Base-by-base conservation (phyloP, 768 basidiomycete genomes). In the Leccinum incarnatum region DNA sequence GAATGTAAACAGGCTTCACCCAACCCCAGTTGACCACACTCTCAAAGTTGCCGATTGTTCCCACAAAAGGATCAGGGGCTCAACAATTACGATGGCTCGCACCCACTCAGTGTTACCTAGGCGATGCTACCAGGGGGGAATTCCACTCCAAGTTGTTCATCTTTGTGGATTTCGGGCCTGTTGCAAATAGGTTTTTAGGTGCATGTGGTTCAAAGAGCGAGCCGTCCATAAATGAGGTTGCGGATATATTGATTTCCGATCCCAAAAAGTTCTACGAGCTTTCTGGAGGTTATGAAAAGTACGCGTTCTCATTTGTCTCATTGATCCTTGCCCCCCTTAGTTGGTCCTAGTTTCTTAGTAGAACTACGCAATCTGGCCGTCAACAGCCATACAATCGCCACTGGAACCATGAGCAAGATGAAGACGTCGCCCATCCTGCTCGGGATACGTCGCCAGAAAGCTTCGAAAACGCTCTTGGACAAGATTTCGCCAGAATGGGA, bases 301-400 rank as follows among this genome's bases (percentile, higher is more conserved):
- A 67, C 62, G 84, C 65, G 30, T 17, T 46, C 6, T 34, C 14
- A 32, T 51, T 23, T 40, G 4, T 5, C 51, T 50, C 29, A 30
- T 61, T 8, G 15, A 15, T 57, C 25, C 19, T 40, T 19, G 53
- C 17, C 30, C 14, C 9, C 4, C 49, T 60, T 19, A 51, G 9
- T 19, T n/a, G 23, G 37, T 7, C 17, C 11, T n/a, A 95, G 94
- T 64, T 97, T 89, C 69, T 77, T 95, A 25, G 76, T 78, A 2
- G 93, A 96, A 69, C 78, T 98, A 5, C 85, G 93, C 12, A 89
- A 93, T 58, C 79, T 98, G 49, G 91, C 92, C n/a, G 80, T 93
- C 46, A 94, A 95, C 62, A 69, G 76, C 60, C 70, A 76, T 14
- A 76, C 78, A n/a, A 74, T 82, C 12, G 67, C 88, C n/a, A 77